These are phyloP conservation scores for Pythium coloratum DNA, from an alignment of 352 stramenopile species.

Conservation along the genomic window DNA sequence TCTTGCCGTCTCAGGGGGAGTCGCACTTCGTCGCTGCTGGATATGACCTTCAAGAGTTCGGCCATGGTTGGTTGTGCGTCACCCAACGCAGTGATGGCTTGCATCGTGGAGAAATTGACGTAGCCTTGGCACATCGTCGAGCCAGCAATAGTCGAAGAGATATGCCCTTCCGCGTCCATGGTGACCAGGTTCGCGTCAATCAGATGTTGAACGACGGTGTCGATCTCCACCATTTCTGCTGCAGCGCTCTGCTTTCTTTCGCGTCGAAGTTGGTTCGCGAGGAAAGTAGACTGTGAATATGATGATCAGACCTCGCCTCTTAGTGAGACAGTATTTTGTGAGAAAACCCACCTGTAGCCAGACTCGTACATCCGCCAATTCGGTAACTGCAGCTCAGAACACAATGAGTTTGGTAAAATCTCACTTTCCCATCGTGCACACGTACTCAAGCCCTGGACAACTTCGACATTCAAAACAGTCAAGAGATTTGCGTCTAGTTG, in stretches of 20 bases:
- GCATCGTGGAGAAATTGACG: constrained; percentile 63
- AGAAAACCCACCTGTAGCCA: neutral
- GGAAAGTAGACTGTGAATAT: neutral
- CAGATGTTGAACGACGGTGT: neutral
- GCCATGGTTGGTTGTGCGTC: constrained; percentile 12
- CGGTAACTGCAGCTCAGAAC: neutral
- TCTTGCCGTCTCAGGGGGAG: constrained; percentile 33
- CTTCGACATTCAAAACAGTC: constrained; percentile 2
- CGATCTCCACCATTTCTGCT: neutral
- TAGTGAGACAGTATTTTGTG: neutral
- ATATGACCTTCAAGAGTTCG: constrained; percentile 27
- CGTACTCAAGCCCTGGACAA: neutral
- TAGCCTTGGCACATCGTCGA: constrained; percentile 74
- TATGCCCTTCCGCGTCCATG: constrained; percentile 36
- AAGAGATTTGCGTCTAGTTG: neutral
- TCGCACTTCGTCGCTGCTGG: constrained; percentile 31
- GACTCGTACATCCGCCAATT: neutral
- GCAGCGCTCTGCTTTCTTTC: neutral
- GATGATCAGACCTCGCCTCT: neutral
- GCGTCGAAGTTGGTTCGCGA: neutral
- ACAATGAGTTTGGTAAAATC: neutral
- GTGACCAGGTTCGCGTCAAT: neutral
- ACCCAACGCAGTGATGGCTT: constrained; percentile 36
- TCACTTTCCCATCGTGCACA: neutral
- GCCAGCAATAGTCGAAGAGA: constrained; percentile 30